These are phyloP conservation scores for Pseudogymnoascus sp. DNA, from an alignment of 2,329 filamentous ascomycete genomes.

Conservation along the genomic window DNA sequence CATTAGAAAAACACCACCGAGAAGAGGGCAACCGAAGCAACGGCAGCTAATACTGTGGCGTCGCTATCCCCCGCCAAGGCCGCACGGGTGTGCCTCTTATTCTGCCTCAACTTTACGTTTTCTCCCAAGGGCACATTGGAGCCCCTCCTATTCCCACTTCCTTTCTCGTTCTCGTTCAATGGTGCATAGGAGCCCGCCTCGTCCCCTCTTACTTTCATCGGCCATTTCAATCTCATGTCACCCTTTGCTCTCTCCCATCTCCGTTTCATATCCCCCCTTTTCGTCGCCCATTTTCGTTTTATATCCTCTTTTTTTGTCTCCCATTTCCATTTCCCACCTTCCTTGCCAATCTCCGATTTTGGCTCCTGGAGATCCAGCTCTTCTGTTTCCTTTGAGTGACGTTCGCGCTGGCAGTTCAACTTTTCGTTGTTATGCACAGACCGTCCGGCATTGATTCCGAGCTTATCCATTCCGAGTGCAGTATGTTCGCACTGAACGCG, in stretches of 20 bases:
- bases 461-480: neutral
- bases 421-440: neutral
- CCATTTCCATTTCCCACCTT: neutral
- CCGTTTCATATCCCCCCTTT: neutral
- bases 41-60: neutral
- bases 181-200: neutral
- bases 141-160: neutral
- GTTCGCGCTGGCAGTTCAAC: neutral
- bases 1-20: too few species aligned
- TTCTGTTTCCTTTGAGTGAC: neutral
- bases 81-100: neutral
- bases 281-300: neutral
- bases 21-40: neutral
- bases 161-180: neutral
- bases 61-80: neutral
- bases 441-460: neutral
- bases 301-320: neutral
- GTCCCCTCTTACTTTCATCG: neutral
- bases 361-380: neutral
- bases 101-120: neutral
- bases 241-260: neutral
- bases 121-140: neutral
- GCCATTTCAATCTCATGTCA: neutral
- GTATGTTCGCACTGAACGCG: neutral
- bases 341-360: neutral